Base-by-base conservation (phyloP, 257 asterid species). In the Oldenlandia corymbosa region DNA sequence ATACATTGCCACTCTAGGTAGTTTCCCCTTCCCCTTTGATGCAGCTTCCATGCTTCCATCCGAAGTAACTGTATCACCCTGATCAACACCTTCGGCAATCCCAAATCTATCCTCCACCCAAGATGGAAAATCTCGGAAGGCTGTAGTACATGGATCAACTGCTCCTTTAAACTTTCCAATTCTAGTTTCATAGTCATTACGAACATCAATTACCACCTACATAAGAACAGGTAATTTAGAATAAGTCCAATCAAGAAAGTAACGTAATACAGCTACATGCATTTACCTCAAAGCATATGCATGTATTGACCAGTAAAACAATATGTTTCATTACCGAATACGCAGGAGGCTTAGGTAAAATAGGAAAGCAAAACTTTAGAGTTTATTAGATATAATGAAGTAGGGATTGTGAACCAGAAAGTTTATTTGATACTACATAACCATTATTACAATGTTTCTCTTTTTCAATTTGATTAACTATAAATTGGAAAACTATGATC, bases 161-260 rank as follows among this genome's bases (percentile, higher is more conserved):
- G 99, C 99, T 58, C 79, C 83, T 68, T 81, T 90, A 66, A 93
- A 93, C 85, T 85, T 93, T 61, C 97, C 99, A 63, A 93, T 84
- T 83, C 99, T 90, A 67, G 91, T 90, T 84, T 93, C 99, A 75
- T 93, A 93, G 71, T 77, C 96, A 51, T 93, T 93, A 57, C 99
- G 96, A 7, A 93, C 97, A 71, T 93, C 97, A 58, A 93, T 76
- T 58, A 93, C 97, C 74, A 90, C 96, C 99, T 93, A 76, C 47
- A 70, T 60, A 57, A 46, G 26, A 32, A 60, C 21, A 2, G 30
- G 2, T 3, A 18, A 14, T 54, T 43, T 54, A 54, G 24, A 54
- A 27, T 21, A 54, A 14, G 58, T 18, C 58, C 58, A 54, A 9
- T 26, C 17, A 17, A 43, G 3, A 42, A 7, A 54, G 58, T 7